These are phyloP conservation scores for Cladobotryum mycophilum DNA, from an alignment of 2,329 filamentous ascomycete species.

Conservation along the genomic window DNA sequence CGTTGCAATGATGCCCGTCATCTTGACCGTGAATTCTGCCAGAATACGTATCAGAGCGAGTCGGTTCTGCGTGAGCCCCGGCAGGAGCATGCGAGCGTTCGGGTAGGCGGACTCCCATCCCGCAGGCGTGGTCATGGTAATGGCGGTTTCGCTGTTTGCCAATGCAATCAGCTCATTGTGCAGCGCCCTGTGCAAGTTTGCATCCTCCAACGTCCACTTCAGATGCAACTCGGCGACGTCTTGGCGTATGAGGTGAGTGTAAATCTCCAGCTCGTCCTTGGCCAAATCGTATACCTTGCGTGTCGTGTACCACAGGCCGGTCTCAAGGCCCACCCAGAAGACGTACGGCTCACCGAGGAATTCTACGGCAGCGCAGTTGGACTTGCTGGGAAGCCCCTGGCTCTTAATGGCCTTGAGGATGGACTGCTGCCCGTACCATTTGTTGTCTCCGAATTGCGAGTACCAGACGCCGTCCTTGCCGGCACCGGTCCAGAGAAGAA, in stretches of 20 bases:
- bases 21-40: too few species aligned
- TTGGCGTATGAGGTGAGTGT: background rate
- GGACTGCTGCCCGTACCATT: background rate
- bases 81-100: too few species aligned
- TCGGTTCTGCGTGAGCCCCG: too few species aligned
- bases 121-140: too few species aligned
- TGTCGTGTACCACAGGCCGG: background rate
- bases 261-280: background rate
- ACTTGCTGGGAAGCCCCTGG: conserved; percentile 15
- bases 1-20: too few species aligned
- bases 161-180: too few species aligned
- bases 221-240: too few species aligned
- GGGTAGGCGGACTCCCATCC: too few species aligned
- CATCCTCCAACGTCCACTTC: too few species aligned
- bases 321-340: background rate
- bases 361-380: conserved; percentile 18
- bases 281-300: background rate
- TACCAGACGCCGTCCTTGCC: background rate
- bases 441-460: background rate
- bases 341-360: background rate
- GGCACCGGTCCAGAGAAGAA: background rate
- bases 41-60: too few species aligned
- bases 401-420: background rate
- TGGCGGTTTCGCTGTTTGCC: too few species aligned
- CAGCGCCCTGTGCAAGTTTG: too few species aligned